Conservation (phyloP, 106 monocot genomes). For the Xerophyta viscosa region DNA sequence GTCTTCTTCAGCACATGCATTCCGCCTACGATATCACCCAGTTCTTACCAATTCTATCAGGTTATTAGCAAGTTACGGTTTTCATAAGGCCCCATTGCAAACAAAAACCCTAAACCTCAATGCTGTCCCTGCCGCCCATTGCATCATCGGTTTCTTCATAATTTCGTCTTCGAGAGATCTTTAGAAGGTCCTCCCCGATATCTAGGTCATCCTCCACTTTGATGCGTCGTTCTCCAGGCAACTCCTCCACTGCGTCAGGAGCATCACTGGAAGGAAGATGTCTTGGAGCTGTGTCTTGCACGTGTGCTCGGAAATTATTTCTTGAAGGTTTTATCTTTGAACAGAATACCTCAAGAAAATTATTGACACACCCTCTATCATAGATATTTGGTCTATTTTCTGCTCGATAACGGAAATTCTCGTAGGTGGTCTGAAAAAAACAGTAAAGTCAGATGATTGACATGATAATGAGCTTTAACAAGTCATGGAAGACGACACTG, state of each 20-base stretch:
- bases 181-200: conserved; percentile 23
- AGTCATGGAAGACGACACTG: no score
- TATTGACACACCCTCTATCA: conserved; percentile 57
- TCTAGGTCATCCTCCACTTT: conserved; percentile 93
- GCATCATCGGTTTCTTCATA: conserved; percentile 41
- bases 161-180: not conserved
- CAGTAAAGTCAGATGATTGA: no score
- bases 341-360: conserved; percentile 81
- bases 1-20: no score
- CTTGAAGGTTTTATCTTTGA: conserved; percentile 49
- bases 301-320: conserved; percentile 51
- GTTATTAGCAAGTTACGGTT: not conserved
- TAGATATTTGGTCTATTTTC: conserved; percentile 64
- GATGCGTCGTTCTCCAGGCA: conserved; percentile 31
- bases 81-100: not conserved
- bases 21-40: not conserved
- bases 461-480: no score
- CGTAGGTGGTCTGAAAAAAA: conserved; percentile 79
- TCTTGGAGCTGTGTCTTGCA: conserved; percentile 31
- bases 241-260: conserved; percentile 30
- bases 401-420: conserved; percentile 83
- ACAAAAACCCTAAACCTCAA: not conserved
- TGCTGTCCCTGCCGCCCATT: conserved; percentile 11
- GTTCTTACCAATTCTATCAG: not conserved
- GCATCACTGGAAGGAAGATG: conserved; percentile 10